phyloP scores from a whole-genome alignment of 2,329 filamentous ascomycete genomes.

The Arthroderma sp. region DNA sequence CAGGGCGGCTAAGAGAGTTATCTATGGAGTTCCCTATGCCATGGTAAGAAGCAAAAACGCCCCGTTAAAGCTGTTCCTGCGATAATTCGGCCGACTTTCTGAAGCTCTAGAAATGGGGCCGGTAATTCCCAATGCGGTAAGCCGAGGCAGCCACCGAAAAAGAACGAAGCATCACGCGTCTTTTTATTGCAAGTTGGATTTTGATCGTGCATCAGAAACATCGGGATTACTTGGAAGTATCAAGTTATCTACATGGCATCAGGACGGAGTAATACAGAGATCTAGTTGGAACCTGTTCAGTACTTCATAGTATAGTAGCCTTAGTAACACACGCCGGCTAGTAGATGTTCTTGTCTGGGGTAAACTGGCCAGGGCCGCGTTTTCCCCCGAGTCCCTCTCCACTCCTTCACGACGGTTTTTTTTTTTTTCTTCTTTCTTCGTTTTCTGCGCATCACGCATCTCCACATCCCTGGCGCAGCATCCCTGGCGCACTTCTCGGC shows the following conservation, averaged over 20 bases:
- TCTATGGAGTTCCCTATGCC: neutral
- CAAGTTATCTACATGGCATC: no score
- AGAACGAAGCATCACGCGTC: neutral
- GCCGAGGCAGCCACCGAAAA: neutral
- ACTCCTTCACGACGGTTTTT: neutral
- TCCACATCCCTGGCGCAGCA: neutral
- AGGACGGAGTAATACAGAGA: no score
- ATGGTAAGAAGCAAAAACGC: neutral
- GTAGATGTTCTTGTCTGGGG: neutral
- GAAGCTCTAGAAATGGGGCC: neutral
- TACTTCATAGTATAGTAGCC: no score
- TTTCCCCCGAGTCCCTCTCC: neutral
- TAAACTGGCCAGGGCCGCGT: neutral
- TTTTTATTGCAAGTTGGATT: no score
- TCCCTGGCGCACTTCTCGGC: neutral
- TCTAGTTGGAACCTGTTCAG: no score
- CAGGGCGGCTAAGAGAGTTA: neutral
- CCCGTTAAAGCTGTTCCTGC: neutral
- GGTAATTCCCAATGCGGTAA: conserved; percentile 3
- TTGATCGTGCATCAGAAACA: no score
- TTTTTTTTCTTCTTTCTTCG: neutral
- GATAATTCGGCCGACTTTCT: conserved; percentile 2
- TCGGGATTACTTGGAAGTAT: no score
- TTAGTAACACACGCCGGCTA: neutral
- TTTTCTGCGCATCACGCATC: neutral